A percentile compares a stretch with the other conserved stretches of the same genome.
These are phyloP conservation scores for Rhododendron mucronatum DNA, from an alignment of 148 eudicot genomes.

Conservation along the genomic window DNA sequence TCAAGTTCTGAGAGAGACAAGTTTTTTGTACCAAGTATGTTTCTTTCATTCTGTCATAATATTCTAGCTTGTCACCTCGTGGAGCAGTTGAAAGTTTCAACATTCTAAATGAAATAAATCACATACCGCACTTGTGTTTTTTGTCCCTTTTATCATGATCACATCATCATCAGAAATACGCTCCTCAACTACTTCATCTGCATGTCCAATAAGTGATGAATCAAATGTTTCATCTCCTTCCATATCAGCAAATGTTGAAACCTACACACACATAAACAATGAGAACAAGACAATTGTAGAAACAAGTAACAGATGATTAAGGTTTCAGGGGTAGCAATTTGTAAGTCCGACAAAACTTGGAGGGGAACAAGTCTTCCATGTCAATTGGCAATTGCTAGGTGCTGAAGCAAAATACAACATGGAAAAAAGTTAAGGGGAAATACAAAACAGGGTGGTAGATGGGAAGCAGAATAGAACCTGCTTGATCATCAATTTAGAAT, in stretches of 20 bases:
- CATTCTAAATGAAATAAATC: background rate
- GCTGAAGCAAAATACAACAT: background rate
- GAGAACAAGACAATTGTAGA: background rate
- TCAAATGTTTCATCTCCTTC: conserved; percentile 99
- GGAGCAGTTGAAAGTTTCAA: background rate
- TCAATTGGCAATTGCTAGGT: background rate
- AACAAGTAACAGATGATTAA: background rate
- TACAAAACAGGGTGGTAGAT: background rate
- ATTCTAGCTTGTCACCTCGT: background rate
- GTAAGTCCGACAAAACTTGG: background rate
- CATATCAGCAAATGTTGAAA: conserved; percentile 98
- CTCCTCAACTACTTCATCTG: conserved; percentile 98
- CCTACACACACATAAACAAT: conserved; percentile 36
- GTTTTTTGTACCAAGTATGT: background rate
- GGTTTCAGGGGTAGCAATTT: too few relatives aligned
- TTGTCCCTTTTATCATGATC: conserved; percentile 89
- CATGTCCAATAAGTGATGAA: conserved; percentile 79
- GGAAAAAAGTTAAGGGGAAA: background rate
- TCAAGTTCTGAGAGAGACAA: background rate
- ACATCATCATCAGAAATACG: conserved; percentile 97
- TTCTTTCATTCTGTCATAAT: background rate
- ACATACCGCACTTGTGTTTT: conserved; percentile 79
- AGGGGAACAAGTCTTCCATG: background rate
- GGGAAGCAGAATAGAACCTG: background rate
- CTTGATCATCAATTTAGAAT: background rate